Evolutionary conservation across 1,284 basidiomycete species (phyloP), one percentile per base, ranked within the genome.

Genomic region (Heimioporus retisporus): DNA sequence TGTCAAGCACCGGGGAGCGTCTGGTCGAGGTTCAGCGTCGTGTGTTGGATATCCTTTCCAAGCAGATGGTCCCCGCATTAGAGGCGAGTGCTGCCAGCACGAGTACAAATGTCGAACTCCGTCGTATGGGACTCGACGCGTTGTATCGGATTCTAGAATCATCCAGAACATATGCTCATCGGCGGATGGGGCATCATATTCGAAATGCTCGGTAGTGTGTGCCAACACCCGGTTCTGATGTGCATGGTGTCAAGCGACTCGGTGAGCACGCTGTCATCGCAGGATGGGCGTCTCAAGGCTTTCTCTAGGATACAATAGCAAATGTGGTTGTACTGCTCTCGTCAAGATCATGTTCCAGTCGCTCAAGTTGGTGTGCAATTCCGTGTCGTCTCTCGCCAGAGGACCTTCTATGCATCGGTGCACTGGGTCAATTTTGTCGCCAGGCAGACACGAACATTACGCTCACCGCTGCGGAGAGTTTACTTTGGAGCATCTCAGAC

Each of bases 361-460:
- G 0, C 82, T 99, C 68, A 98, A 96, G 18, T 83, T 99, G 7
- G 95, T 99, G 50, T 99, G 96, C 77, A 96, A 99, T 77, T 94
- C 96, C 11, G 87, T 99, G 8, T 90, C 95, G 1, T 88, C 89
- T 1, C 21, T 92, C 93, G 4, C 87, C 91, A 0, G 88, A 91
- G 42, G 92, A 97, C 72, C 88, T 99, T 46, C 85, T 93, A 15
- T 98, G 97, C 74, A 97, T 99, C 80, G 88, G 86, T 64, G 96
- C 96, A 16, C 85, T 99, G 2, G 94, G 95, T 6, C 91, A 93
- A 66, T 99, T 98, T 78, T 96, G 96, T 35, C 87, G 91, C 31
- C 97, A 99, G 74, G 86, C 89, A 13, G 97, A 99, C 73, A 96
- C 97, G 59, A 99, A 99, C 74, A 97, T 99, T 61, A 94, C 97